These are phyloP conservation scores for Hermanozyma aechmeae DNA, from an alignment of 805 yeast genomes.

Conservation along the genomic window DNA sequence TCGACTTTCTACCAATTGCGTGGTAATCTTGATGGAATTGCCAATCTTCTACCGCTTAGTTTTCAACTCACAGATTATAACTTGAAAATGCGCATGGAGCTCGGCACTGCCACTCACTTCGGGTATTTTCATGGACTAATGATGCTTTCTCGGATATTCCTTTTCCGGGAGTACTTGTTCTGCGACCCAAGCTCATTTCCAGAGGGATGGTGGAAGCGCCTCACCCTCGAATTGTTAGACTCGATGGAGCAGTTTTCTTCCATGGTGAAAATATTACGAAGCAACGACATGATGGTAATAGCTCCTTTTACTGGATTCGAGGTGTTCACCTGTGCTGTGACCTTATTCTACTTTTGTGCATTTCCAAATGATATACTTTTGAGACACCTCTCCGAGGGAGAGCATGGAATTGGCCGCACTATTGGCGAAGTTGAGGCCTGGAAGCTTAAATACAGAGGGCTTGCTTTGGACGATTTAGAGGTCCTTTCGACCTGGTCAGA, in stretches of 20 bases:
- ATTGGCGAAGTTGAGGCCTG: slow-evolving; percentile 3
- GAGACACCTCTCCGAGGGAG: slow-evolving; percentile 3
- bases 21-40: slow-evolving; percentile 13
- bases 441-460: slow-evolving; percentile 10
- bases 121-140: slow-evolving; percentile 26
- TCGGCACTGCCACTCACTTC: slow-evolving; percentile 20
- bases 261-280: slow-evolving; percentile 13
- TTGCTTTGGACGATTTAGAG: slow-evolving; percentile 15
- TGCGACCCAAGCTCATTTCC: slow-evolving; percentile 20
- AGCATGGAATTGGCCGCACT: neutral
- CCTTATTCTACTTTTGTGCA: slow-evolving; percentile 20
- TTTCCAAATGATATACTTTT: slow-evolving; percentile 15
- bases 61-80: slow-evolving; percentile 15
- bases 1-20: slow-evolving; percentile 18
- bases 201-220: slow-evolving; percentile 17
- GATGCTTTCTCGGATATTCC: slow-evolving; percentile 22
- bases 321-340: slow-evolving; percentile 25
- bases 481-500: slow-evolving; percentile 16
- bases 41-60: slow-evolving; percentile 14
- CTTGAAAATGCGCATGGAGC: slow-evolving; percentile 17
- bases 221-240: slow-evolving; percentile 11
- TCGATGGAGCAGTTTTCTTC: slow-evolving; percentile 14
- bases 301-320: slow-evolving; percentile 32
- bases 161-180: slow-evolving; percentile 27
- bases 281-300: slow-evolving; percentile 17